A percentile compares a stretch with the other conserved stretches of the same genome.
Conservation (phyloP, 129 eudicot species). For the Lonicera japonica region DNA sequence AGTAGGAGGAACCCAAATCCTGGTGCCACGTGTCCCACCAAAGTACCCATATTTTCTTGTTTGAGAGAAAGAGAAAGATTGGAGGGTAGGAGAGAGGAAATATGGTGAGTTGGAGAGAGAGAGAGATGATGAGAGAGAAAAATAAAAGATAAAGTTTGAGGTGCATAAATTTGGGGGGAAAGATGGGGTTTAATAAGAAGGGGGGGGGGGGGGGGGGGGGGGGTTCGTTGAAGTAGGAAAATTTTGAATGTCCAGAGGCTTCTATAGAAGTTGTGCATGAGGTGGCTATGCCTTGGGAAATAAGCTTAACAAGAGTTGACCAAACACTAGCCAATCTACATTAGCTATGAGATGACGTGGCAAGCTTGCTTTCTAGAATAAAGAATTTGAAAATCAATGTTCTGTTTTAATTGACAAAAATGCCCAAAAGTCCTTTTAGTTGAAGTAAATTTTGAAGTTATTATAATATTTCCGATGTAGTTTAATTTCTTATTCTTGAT, state of each 20-base stretch:
- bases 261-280: slow-evolving; percentile 9
- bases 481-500: too few species aligned
- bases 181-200: slow-evolving; percentile 9
- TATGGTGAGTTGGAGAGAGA: background rate
- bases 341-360: too few species aligned
- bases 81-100: background rate
- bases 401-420: too few species aligned
- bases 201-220: slow-evolving; percentile 2
- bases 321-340: too few species aligned
- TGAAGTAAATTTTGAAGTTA: too few species aligned
- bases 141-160: background rate
- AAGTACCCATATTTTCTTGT: slow-evolving; percentile 54
- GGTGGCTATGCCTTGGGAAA: slow-evolving; percentile 6
- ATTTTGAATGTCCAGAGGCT: slow-evolving; percentile 40
- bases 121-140: too few species aligned
- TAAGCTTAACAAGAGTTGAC: background rate
- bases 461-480: too few species aligned
- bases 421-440: too few species aligned
- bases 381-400: too few species aligned
- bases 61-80: background rate
- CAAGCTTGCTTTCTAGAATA: too few species aligned
- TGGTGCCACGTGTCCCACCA: slow-evolving; percentile 83
- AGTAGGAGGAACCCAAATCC: slow-evolving; percentile 69
- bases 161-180: slow-evolving; percentile 7
- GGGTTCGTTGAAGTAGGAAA: background rate